Percentiles rank a stretch among this genome's conserved stretches.
These are phyloP conservation scores for Grifola frondosa DNA, from an alignment of 1,284 basidiomycete species.

Conservation along the genomic window DNA sequence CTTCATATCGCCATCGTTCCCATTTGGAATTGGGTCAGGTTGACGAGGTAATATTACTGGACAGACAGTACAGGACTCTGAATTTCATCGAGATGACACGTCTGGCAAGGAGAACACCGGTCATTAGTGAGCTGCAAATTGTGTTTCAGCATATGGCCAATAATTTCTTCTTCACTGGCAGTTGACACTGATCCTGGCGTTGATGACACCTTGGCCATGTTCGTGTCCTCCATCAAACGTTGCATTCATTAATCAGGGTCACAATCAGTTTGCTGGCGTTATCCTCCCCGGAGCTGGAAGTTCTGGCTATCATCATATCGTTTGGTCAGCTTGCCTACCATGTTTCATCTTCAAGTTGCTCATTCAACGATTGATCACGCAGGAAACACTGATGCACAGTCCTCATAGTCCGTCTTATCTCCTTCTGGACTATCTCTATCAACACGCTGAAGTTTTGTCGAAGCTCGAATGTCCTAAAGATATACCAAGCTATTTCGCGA, in stretches of 20 bases:
- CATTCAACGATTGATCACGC: background rate
- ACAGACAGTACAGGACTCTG: background rate
- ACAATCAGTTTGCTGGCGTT: conserved; percentile 61
- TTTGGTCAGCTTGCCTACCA: conserved; percentile 55
- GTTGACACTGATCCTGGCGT: conserved; percentile 89
- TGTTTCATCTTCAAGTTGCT: background rate
- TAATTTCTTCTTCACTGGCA: conserved; percentile 29
- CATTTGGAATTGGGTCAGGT: no score
- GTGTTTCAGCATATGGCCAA: background rate
- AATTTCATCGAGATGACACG: background rate
- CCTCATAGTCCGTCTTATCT: conserved; percentile 50
- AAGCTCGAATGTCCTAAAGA: conserved; percentile 76
- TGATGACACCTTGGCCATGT: conserved; percentile 84
- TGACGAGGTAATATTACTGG: no score
- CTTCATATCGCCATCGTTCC: no score
- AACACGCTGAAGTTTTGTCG: conserved; percentile 18
- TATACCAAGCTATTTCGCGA: conserved; percentile 68
- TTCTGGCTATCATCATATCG: conserved; percentile 74
- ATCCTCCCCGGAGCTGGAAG: conserved; percentile 74
- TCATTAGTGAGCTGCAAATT: conserved; percentile 50
- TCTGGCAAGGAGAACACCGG: conserved; percentile 32
- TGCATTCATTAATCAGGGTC: conserved; percentile 12
- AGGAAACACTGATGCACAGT: conserved; percentile 72
- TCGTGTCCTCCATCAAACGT: conserved; percentile 22
- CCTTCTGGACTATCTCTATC: conserved; percentile 15